These are phyloP conservation scores for Diaporthe aspalathi DNA, from an alignment of 2,329 filamentous ascomycete species.

Conservation along the genomic window DNA sequence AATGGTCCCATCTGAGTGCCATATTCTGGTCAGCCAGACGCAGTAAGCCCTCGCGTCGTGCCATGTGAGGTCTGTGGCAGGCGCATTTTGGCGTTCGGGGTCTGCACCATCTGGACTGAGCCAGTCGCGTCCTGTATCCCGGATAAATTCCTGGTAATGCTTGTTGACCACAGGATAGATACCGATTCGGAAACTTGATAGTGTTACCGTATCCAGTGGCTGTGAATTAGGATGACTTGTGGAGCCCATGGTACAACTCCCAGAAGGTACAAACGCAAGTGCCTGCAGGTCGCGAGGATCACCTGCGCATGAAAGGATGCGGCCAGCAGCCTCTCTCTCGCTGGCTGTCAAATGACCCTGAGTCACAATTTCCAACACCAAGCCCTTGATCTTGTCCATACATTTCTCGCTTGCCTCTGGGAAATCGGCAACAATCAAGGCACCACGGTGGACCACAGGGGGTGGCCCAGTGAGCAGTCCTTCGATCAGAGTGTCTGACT, in stretches of 20 bases:
- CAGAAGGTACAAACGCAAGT: not conserved
- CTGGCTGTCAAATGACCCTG: not conserved
- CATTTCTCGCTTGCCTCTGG: not conserved
- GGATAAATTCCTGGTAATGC: not conserved
- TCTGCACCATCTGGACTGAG: not conserved
- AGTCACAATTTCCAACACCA: not conserved
- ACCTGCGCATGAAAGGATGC: not conserved
- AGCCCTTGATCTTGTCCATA: not conserved
- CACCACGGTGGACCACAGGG: not conserved
- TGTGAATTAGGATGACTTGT: not conserved
- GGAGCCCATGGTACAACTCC: not conserved
- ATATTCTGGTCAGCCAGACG: not conserved
- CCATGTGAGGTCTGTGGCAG: not conserved
- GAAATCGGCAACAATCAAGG: not conserved
- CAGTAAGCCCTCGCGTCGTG: not conserved
- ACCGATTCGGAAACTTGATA: not conserved
- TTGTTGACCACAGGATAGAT: not conserved
- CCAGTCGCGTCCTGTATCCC: not conserved
- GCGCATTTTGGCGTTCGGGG: not conserved
- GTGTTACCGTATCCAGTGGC: not conserved
- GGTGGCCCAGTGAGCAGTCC: not conserved
- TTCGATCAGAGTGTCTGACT: not conserved
- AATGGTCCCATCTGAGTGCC: not conserved
- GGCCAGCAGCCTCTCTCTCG: not conserved
- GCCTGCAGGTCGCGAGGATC: not conserved